phyloP scores from a whole-genome alignment of 768 basidiomycete genomes.

The Suillus alpinus region DNA sequence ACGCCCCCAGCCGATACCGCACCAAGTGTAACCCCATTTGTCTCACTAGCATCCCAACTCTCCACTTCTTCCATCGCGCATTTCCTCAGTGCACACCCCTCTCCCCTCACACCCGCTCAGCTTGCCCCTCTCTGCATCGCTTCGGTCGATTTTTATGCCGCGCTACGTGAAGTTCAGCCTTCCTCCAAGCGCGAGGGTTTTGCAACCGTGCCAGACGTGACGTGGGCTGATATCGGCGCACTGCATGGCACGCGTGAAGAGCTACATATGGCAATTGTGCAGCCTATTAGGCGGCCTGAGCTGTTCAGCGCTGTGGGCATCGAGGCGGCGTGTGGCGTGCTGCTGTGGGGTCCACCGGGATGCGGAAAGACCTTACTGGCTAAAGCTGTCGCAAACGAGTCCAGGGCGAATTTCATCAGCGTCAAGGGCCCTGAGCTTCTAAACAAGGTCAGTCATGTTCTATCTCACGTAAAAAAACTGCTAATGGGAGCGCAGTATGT shows the following conservation, averaged over 20 bases:
- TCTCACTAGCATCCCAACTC: slow-evolving; percentile 37
- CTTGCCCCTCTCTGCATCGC: slow-evolving; percentile 83
- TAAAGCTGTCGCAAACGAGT: slow-evolving; percentile 97
- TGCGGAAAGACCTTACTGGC: slow-evolving; percentile 98
- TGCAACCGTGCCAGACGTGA: slow-evolving; percentile 92
- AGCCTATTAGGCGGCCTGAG: slow-evolving; percentile 88
- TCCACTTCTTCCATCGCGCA: slow-evolving; percentile 75
- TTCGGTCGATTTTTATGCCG: slow-evolving; percentile 72
- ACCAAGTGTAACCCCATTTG: slow-evolving; percentile 31
- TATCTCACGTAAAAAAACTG: neutral
- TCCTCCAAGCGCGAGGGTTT: slow-evolving; percentile 98
- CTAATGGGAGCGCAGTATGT: slow-evolving; percentile 64
- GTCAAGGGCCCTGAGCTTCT: slow-evolving; percentile 96
- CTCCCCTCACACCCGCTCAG: slow-evolving; percentile 72
- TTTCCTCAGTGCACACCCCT: slow-evolving; percentile 86
- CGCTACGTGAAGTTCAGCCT: slow-evolving; percentile 89
- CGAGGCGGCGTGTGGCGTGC: slow-evolving; percentile 86
- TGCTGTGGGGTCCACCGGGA: slow-evolving; percentile 98
- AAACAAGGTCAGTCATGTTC: slow-evolving; percentile 68
- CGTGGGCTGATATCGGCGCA: slow-evolving; percentile 94
- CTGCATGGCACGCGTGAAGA: slow-evolving; percentile 85
- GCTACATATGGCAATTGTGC: slow-evolving; percentile 96
- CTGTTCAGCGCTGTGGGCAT: slow-evolving; percentile 89
- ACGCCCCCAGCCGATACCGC: slow-evolving; percentile 18
- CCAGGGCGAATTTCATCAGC: slow-evolving; percentile 93